Evolutionary conservation across 176 grass and related monocot species (phyloP).

Genomic region (Raddia guianensis): DNA sequence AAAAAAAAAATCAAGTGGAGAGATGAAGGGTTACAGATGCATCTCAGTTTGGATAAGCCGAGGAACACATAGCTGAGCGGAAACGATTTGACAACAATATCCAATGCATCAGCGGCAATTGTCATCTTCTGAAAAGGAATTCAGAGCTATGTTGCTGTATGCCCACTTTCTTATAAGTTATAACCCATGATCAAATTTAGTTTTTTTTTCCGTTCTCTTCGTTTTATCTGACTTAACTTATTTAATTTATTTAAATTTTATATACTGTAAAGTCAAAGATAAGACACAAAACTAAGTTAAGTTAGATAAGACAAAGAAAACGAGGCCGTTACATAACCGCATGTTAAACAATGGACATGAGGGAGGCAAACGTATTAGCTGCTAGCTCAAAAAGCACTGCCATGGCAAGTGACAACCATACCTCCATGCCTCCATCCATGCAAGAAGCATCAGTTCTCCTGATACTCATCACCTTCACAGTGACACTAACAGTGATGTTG

Average conservation of each 20-base stretch:
- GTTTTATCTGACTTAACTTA: no score
- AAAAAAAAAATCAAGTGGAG: no score
- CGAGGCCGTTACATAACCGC: not conserved
- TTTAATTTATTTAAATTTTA: no score
- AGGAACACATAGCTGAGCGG: no score
- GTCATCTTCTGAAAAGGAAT: not conserved
- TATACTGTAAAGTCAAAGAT: no score
- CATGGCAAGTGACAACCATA: not conserved
- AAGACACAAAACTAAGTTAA: no score
- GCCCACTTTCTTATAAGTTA: not conserved
- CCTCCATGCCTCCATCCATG: conserved; percentile 18
- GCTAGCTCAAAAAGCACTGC: not conserved
- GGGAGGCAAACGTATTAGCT: not conserved
- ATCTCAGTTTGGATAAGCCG: no score
- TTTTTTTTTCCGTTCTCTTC: not conserved
- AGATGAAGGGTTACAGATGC: no score
- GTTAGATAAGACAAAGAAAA: no score
- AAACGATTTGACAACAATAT: not conserved
- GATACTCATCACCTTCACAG: conserved; percentile 6
- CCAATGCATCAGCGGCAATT: not conserved
- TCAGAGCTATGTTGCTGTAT: not conserved
- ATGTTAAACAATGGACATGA: not conserved
- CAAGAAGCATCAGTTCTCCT: conserved; percentile 4
- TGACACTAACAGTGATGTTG: not conserved
- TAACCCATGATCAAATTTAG: not conserved